These are phyloP conservation scores for Xanthoconium stramineum DNA, from an alignment of 768 basidiomycete genomes.

Conservation along the genomic window DNA sequence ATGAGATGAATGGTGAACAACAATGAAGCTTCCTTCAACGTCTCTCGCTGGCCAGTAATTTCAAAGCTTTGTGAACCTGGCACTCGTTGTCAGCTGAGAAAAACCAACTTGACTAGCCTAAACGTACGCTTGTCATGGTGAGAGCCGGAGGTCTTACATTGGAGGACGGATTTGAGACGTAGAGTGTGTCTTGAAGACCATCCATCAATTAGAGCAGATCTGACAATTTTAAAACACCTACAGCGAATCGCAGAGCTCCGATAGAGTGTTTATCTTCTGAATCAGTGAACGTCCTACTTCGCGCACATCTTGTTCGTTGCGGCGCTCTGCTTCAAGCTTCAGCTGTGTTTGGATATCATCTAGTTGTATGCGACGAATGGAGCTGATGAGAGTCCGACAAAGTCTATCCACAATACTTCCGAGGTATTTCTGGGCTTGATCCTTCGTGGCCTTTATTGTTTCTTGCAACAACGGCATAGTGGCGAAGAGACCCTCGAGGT, in stretches of 20 bases:
- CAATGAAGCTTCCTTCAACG: conserved; percentile 19
- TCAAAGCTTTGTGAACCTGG: conserved; percentile 17
- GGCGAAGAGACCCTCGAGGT: conserved; percentile 15
- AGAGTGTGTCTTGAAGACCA: conserved; percentile 14
- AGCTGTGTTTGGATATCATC: conserved; percentile 18
- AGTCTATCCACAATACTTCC: conserved; percentile 16
- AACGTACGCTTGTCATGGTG: conserved; percentile 3
- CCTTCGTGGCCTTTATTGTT: conserved; percentile 7
- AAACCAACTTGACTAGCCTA: not conserved
- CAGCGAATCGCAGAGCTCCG: conserved; percentile 15
- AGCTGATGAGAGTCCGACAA: conserved; percentile 9
- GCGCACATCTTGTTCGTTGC: conserved; percentile 15
- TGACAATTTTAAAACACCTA: conserved; percentile 1
- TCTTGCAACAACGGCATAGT: conserved; percentile 20
- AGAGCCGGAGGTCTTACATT: not conserved
- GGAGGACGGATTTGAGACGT: conserved; percentile 8
- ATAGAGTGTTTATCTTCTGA: conserved; percentile 18
- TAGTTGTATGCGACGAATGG: conserved; percentile 13
- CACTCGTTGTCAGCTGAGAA: conserved; percentile 20
- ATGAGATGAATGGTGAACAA: conserved; percentile 27
- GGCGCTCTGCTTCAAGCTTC: conserved; percentile 11
- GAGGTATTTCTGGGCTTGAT: conserved; percentile 20
- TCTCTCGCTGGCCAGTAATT: conserved; percentile 18
- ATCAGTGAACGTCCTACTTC: conserved; percentile 10
- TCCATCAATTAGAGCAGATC: not conserved